Percentiles rank a stretch among this genome's conserved stretches.
Evolutionary conservation across 2,329 filamentous ascomycete genomes (phyloP).

Genomic region (Blastomyces gilchristii): DNA sequence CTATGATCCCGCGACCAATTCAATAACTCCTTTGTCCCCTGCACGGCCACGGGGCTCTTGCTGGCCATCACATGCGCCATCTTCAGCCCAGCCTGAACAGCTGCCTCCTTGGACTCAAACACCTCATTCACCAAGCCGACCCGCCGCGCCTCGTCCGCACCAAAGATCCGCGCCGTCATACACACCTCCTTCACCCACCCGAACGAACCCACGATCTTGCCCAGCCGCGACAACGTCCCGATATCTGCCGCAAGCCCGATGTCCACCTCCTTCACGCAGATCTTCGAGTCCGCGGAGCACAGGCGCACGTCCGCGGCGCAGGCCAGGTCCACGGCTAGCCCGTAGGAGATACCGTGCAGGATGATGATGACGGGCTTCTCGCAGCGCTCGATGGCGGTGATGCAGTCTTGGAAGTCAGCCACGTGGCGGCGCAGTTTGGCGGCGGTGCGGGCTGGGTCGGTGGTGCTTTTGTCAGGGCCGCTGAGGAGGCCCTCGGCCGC

Average conservation of each 20-base stretch:
- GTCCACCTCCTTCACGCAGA: conserved; percentile 41
- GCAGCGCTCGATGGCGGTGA: conserved; percentile 69
- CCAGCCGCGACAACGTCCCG: conserved; percentile 38
- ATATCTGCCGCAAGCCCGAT: conserved; percentile 42
- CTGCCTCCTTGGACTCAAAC: conserved; percentile 45
- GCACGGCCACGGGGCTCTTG: conserved; percentile 81
- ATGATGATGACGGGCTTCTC: conserved; percentile 84
- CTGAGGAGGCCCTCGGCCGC: conserved; percentile 46
- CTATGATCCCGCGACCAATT: conserved; percentile 71
- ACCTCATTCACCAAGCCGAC: conserved; percentile 38
- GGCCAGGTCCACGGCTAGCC: conserved; percentile 60
- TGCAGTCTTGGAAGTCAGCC: conserved; percentile 66
- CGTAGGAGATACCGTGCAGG: conserved; percentile 67
- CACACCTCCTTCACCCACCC: conserved; percentile 42
- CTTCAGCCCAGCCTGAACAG: conserved; percentile 52
- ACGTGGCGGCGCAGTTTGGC: conserved; percentile 57
- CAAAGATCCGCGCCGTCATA: conserved; percentile 36
- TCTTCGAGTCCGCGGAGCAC: conserved; percentile 27
- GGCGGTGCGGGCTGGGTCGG: conserved; percentile 57
- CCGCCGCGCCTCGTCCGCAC: conserved; percentile 34
- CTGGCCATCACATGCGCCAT: conserved; percentile 56
- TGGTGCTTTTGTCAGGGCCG: conserved; percentile 19
- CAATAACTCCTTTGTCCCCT: conserved; percentile 77
- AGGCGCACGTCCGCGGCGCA: conserved; percentile 36
- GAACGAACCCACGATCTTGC: conserved; percentile 37